Conservation (phyloP, 305 asterid genomes). For the Plantago coronopus region DNA sequence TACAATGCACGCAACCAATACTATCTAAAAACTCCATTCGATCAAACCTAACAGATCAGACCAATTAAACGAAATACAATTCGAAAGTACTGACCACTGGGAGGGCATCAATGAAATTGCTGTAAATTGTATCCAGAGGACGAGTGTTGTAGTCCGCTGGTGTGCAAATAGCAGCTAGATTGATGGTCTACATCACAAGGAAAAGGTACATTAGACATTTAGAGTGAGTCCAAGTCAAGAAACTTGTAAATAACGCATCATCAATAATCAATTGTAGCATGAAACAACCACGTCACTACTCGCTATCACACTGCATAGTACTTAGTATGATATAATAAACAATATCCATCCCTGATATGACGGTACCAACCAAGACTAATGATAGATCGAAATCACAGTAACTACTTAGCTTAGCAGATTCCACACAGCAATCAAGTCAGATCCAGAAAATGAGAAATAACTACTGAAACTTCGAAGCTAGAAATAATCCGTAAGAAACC, state of each 20-base stretch:
- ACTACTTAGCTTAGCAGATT: too few relatives aligned
- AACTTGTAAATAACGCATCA: conserved; percentile 4
- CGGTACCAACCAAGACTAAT: too few relatives aligned
- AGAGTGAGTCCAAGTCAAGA: conserved; percentile 27
- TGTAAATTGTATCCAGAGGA: conserved; percentile 85
- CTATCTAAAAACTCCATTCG: not conserved
- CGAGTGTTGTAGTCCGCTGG: conserved; percentile 97
- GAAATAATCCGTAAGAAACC: conserved; percentile 9
- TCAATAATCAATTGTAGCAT: not conserved
- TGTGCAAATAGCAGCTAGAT: conserved; percentile 97
- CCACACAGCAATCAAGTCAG: too few relatives aligned
- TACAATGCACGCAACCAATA: conserved; percentile 27
- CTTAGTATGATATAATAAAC: too few relatives aligned
- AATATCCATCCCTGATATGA: too few relatives aligned
- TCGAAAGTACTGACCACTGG: conserved; percentile 53
- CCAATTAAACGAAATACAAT: conserved; percentile 1
- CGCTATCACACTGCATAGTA: not conserved
- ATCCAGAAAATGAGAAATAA: conserved; percentile 7
- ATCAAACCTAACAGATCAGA: not conserved
- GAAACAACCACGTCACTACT: conserved; percentile 5
- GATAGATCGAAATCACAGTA: too few relatives aligned
- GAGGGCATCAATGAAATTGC: conserved; percentile 82
- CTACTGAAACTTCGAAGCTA: conserved; percentile 22
- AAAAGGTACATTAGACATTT: conserved; percentile 3
- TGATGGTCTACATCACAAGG: conserved; percentile 56